Conservation (phyloP, 768 basidiomycete genomes). For the Trametes punicea region DNA sequence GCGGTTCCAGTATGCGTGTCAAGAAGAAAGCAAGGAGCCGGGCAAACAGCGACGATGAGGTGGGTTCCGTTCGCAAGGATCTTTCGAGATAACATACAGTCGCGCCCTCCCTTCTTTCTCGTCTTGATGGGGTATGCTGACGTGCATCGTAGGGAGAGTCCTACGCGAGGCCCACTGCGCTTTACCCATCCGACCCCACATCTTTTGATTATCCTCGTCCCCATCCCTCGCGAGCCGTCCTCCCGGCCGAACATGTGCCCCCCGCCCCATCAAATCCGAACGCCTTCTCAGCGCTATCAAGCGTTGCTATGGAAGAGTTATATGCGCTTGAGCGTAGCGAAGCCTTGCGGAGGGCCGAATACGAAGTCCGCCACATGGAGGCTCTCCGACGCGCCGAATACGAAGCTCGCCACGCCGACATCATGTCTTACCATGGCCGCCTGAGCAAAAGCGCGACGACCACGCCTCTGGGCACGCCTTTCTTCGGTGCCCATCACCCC, state of each 20-base stretch:
- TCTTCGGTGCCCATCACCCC: conserved; percentile 28
- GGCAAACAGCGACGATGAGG: conserved; percentile 83
- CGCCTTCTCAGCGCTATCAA: conserved; percentile 67
- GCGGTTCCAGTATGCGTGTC: conserved; percentile 31
- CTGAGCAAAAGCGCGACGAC: conserved; percentile 65
- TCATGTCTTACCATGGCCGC: conserved; percentile 32
- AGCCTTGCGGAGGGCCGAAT: conserved; percentile 80
- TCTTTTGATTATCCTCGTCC: conserved; percentile 22
- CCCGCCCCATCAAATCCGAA: conserved; percentile 35
- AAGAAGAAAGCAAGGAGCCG: conserved; percentile 80
- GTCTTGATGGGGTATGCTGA: conserved; percentile 21
- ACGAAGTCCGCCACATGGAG: conserved; percentile 61
- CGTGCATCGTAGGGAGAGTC: conserved; percentile 30
- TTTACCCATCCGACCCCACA: conserved; percentile 27
- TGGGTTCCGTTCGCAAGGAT: conserved; percentile 35
- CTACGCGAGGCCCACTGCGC: conserved; percentile 38
- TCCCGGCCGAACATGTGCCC: conserved; percentile 8
- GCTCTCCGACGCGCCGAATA: conserved; percentile 61
- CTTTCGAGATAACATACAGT: background rate
- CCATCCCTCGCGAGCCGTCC: conserved; percentile 15
- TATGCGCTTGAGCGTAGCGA: conserved; percentile 87
- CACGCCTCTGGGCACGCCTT: conserved; percentile 53
- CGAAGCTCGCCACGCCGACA: conserved; percentile 49
- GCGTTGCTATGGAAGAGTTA: conserved; percentile 83
- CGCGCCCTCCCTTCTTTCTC: conserved; percentile 4